Conservation (phyloP, 2,329 filamentous ascomycete species). For the Botryotinia globosa region DNA sequence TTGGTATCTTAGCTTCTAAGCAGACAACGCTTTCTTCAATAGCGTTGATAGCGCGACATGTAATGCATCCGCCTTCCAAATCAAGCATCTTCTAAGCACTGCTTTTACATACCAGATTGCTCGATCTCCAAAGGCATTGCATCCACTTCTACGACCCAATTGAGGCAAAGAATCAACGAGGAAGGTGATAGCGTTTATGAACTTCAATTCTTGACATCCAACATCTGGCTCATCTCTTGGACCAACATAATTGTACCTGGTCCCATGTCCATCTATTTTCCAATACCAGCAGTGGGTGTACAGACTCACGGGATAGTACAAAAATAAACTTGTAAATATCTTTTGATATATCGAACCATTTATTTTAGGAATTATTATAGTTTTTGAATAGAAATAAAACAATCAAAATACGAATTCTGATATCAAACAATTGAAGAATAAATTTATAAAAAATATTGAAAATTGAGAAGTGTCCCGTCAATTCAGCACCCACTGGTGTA, state of each 20-base stretch:
- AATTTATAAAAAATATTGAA: too few species aligned
- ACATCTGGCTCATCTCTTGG: background rate
- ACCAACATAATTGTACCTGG: background rate
- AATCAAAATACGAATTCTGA: too few species aligned
- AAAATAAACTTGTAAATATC: too few species aligned
- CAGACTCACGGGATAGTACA: too few species aligned
- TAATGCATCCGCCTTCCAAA: background rate
- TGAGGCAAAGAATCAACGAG: background rate
- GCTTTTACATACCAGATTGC: background rate
- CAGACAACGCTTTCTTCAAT: background rate
- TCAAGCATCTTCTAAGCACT: background rate
- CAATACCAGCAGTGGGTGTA: too few species aligned
- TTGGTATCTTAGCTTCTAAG: background rate
- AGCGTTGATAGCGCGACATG: background rate
- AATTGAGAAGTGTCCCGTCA: too few species aligned
- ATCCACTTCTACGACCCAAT: background rate
- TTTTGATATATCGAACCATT: too few species aligned
- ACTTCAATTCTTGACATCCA: background rate
- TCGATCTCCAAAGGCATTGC: background rate
- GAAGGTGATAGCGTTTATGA: background rate
- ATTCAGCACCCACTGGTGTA: too few species aligned
- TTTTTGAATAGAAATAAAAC: too few species aligned
- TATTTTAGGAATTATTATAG: too few species aligned
- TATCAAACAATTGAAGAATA: too few species aligned
- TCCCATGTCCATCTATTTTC: background rate